phyloP scores from a whole-genome alignment of 257 asterid genomes.

The Fraxinus quadrangulata region DNA sequence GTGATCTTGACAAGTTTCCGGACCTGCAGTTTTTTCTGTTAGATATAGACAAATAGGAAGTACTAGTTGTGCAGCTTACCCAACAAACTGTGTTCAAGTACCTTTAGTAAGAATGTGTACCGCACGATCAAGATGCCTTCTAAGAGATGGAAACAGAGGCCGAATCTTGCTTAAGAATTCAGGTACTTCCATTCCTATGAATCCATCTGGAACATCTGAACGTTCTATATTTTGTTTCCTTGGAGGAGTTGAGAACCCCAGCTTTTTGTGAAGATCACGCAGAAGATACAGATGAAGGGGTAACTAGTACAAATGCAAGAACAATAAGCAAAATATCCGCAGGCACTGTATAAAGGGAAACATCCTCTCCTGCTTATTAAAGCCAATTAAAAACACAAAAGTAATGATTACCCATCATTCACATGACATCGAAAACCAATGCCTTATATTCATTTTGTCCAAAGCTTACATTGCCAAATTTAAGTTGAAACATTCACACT shows the following conservation, averaged over 20 bases:
- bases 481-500: conserved; percentile 6
- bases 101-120: conserved; percentile 58
- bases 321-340: conserved; percentile 14
- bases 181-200: conserved; percentile 41
- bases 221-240: conserved; percentile 48
- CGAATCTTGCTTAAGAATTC: conserved; percentile 52
- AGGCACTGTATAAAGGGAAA: not conserved
- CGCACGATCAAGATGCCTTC: conserved; percentile 61
- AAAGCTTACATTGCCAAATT: not conserved
- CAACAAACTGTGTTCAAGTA: conserved; percentile 32
- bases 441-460: not conserved
- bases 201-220: conserved; percentile 42
- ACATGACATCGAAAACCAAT: not conserved
- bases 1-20: conserved; percentile 70
- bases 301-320: conserved; percentile 48
- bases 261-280: conserved; percentile 74
- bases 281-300: conserved; percentile 77
- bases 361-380: not conserved
- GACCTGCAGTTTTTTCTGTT: conserved; percentile 47
- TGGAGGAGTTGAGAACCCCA: conserved; percentile 55
- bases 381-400: not conserved
- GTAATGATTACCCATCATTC: not conserved
- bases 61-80: conserved; percentile 18
- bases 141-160: conserved; percentile 61
- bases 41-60: conserved; percentile 31